Evolutionary conservation across 805 yeast genomes (phyloP).

Genomic region (Yamadazyma insecticola): DNA sequence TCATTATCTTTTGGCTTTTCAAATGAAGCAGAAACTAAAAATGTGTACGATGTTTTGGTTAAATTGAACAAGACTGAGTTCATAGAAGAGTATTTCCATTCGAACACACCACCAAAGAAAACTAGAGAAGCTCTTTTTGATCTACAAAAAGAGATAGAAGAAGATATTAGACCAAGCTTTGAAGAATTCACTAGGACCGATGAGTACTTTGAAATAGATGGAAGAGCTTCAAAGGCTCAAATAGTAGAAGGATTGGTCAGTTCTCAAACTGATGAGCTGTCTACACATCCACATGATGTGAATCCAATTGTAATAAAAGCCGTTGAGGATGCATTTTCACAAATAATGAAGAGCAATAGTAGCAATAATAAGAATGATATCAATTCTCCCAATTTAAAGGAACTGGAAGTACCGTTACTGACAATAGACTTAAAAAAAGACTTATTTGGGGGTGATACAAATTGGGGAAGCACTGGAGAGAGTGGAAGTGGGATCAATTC

Average conservation of each 20-base stretch:
- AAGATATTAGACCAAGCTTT: conserved; percentile 41
- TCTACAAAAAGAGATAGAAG: conserved; percentile 51
- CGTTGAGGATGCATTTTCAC: conserved; percentile 63
- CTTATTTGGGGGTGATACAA: conserved; percentile 25
- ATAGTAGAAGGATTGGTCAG: no score
- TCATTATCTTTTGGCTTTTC: conserved; percentile 38
- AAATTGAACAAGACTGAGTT: conserved; percentile 6
- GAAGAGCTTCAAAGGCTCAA: no score
- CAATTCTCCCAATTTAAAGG: no score
- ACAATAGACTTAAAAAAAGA: conserved; percentile 12
- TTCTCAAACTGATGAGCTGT: no score
- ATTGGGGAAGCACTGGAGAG: conserved; percentile 1
- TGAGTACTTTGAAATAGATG: conserved; percentile 5
- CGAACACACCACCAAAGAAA: conserved; percentile 10
- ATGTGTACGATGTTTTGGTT: conserved; percentile 20
- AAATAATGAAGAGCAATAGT: conserved; percentile 39
- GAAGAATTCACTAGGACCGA: conserved; percentile 6
- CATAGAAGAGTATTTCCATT: conserved; percentile 23
- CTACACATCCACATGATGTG: conserved; percentile 2
- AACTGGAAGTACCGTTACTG: conserved; percentile 3
- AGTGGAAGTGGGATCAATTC: conserved; percentile 1
- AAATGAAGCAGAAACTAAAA: conserved; percentile 49
- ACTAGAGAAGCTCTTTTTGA: conserved; percentile 51
- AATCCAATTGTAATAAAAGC: conserved; percentile 45
- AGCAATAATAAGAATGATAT: conserved; percentile 4